Base-by-base conservation (phyloP, 2,329 filamentous ascomycete genomes). In the Lizonia empirigonia region DNA sequence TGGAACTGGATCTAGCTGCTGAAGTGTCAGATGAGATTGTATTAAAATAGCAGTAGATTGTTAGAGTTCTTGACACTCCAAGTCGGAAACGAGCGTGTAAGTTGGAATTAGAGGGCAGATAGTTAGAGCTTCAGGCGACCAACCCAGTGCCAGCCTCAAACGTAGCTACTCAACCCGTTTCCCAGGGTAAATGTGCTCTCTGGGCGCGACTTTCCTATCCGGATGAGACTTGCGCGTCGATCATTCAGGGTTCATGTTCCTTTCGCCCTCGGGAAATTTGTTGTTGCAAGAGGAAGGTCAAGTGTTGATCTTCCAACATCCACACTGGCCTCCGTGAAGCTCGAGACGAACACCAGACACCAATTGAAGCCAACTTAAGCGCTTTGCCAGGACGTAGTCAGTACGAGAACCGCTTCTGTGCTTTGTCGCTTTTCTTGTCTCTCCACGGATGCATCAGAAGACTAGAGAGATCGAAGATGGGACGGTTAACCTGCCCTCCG, bases 401-500 rank as follows among this genome's bases (percentile, higher is more conserved):
- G n/a, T 34, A 19, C 37, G 33, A 26, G 16, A 29, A 33, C 49
- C 42, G 37, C 15, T 29, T 33, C 38, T 52, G 35, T 15, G 20
- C 42, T 34, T 22, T 42, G 42, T 22, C 34, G 37, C 44, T 15
- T 46, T n/a, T n/a, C n/a, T 35, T 38, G 49, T 19, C 37, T 52
- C 38, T 52, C 37, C 42, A 42, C 49, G 49, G 42, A 42, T 26
- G 10, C 26, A 9, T 24, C 12, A 47, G 4, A 18, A 22, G 23
- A 7, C 37, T 26, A 33, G 27, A 47, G 49, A 22, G 30, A 42
- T 33, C 37, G 32, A 47, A 38, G 27, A 30, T 38, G 42, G 32
- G 38, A 47, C 42, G 49, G 42, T 47, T 47, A 47, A 52, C 37
- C 33, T 52, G 42, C 49, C 49, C 27, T 52, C 49, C 49, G 37